Evolutionary conservation across 805 yeast genomes (phyloP).

Genomic region (Kockiozyma suomiensis): DNA sequence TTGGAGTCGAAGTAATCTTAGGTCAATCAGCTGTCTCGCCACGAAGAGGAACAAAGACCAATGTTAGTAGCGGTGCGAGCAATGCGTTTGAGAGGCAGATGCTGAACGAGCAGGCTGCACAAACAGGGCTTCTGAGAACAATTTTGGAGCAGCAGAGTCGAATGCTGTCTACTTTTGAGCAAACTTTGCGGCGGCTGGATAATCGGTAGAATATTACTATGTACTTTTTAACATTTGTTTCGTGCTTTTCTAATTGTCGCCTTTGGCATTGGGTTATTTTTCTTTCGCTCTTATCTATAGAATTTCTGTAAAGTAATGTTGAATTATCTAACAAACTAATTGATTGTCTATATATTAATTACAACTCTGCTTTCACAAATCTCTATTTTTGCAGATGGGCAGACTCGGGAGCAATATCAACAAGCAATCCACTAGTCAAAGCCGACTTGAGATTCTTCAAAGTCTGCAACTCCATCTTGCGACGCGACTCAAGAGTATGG

Average conservation of each 20-base stretch:
- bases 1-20: background rate
- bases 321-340: no score
- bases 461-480: slow-evolving; percentile 77
- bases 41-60: background rate
- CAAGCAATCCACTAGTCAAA: slow-evolving; percentile 66
- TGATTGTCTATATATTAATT: no score
- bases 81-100: slow-evolving; percentile 24
- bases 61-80: background rate
- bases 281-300: no score
- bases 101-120: slow-evolving; percentile 26
- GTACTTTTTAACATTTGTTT: no score
- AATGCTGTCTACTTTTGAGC: slow-evolving; percentile 28
- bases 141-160: slow-evolving; percentile 25
- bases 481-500: slow-evolving; percentile 69
- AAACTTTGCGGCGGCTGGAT: slow-evolving; percentile 17
- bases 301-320: no score
- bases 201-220: no score
- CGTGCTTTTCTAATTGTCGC: no score
- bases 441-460: slow-evolving; percentile 65
- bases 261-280: no score
- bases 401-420: slow-evolving; percentile 25
- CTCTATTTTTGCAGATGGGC: slow-evolving; percentile 12
- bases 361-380: background rate
- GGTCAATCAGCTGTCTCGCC: background rate
- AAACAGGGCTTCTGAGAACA: slow-evolving; percentile 24